Base-by-base conservation (phyloP, 192 early-diverging fungal genomes). In the Coemansia sp. region DNA sequence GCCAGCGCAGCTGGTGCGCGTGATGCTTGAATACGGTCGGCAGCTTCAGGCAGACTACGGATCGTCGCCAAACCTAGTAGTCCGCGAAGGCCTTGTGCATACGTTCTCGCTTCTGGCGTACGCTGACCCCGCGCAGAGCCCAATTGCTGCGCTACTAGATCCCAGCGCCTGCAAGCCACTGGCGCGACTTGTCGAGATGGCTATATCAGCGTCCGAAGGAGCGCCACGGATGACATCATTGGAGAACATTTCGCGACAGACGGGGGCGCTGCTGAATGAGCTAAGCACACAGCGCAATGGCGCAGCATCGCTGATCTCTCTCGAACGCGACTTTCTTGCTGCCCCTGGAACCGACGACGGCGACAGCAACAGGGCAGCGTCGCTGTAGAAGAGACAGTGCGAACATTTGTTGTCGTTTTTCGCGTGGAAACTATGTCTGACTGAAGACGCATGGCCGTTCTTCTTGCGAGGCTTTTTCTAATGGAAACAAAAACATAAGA, bases 81-180 rank as follows among this genome's bases (percentile, higher is more conserved):
- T 87, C 23, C 76, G 76, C 52, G 71, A 78, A 43, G 74, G 82
- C 14, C 62, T 85, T 50, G 73, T 86, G 70, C 85, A 89, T 49
- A 73, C 87, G 4, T 91, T 93, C 63, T 87, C 90, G 10, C 74
- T 93, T 29, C 71, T 92, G 25, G 89, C 91, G 2, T 92, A 93
- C 50, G 63, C 85, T 11, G 85, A 92, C 34, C 80, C 86, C 11
- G 71, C 68, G 19, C 43, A 79, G 45, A 85, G 84, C 63, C 75
- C 75, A 20, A 67, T 87, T 22, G 65, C 79, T 15, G 73, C 80
- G 61, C 65, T 88, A 54, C 71, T 90, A 11, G 85, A 88, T 54
- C 69, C 79, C 7, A 62, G 66, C 25, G 78, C 73, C 5, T 83
- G 90, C 19, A 76, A 86, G 61, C 69, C 80, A 10, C 71, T 94